These are phyloP conservation scores for Plantago coronopus DNA, from an alignment of 305 asterid genomes.

Conservation along the genomic window DNA sequence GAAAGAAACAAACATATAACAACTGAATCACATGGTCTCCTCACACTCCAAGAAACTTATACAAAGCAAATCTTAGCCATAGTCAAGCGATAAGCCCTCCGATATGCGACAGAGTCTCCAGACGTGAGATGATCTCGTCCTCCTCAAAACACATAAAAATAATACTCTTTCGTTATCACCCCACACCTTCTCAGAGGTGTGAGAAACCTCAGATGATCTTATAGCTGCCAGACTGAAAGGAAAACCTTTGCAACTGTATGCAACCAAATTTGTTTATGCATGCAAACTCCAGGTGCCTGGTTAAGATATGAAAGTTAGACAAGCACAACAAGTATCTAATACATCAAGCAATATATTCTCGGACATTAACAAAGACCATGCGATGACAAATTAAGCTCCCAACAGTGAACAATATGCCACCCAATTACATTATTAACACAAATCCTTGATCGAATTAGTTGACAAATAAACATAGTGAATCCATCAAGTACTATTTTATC, in stretches of 20 bases:
- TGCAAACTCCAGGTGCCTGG: conserved; percentile 62
- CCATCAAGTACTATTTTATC: background rate
- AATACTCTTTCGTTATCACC: conserved; percentile 54
- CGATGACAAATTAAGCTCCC: background rate
- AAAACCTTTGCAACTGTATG: conserved; percentile 41
- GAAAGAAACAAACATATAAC: conserved; percentile 16
- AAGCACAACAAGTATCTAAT: conserved; percentile 21
- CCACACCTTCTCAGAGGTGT: conserved; percentile 97
- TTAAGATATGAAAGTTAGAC: conserved; percentile 19
- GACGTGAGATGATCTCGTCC: conserved; percentile 79
- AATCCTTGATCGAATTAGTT: background rate
- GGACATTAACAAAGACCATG: background rate
- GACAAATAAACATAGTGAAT: background rate
- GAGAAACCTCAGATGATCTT: conserved; percentile 58
- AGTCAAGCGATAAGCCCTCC: conserved; percentile 79
- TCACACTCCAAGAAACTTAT: conserved; percentile 27
- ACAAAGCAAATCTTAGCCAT: conserved; percentile 70
- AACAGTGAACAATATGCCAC: background rate
- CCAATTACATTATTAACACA: background rate
- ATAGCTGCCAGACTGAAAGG: conserved; percentile 96
- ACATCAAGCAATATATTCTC: conserved; percentile 12
- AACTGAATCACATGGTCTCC: conserved; percentile 32
- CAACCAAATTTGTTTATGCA: conserved; percentile 37
- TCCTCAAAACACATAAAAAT: conserved; percentile 55
- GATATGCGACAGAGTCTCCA: conserved; percentile 96